phyloP scores from a whole-genome alignment of 257 asterid genomes.

The Plectranthus barbatus region DNA sequence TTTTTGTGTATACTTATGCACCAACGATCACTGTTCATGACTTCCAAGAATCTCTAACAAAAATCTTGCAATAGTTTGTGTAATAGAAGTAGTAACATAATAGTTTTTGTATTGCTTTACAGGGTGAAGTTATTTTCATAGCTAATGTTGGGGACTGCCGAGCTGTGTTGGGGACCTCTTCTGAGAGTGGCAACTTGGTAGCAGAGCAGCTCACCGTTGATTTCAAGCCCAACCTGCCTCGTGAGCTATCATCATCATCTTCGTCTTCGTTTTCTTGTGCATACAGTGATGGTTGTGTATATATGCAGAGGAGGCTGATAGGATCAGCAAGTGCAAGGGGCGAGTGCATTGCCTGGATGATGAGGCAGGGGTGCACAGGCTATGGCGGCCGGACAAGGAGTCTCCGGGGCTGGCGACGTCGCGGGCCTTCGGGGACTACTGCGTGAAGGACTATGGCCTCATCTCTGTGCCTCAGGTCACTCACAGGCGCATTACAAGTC shows the following conservation, averaged over 20 bases:
- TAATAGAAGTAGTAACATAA: too few relatives aligned
- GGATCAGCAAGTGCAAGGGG: conserved; percentile 57
- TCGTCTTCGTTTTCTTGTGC: neutral
- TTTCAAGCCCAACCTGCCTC: conserved; percentile 73
- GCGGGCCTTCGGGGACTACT: conserved; percentile 75
- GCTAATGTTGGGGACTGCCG: conserved; percentile 85
- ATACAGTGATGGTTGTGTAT: neutral
- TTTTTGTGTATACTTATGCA: too few relatives aligned
- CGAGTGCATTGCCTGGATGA: conserved; percentile 55
- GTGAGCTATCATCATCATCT: conserved; percentile 36
- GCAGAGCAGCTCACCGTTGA: conserved; percentile 71
- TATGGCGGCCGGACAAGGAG: conserved; percentile 66
- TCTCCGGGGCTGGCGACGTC: conserved; percentile 95
- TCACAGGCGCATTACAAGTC: conserved; percentile 40
- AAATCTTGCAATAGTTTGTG: neutral
- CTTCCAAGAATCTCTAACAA: too few relatives aligned
- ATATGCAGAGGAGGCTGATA: conserved; percentile 58
- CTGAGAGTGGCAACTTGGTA: conserved; percentile 44
- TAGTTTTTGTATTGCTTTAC: too few relatives aligned
- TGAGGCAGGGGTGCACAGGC: conserved; percentile 63
- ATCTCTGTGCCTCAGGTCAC: conserved; percentile 72
- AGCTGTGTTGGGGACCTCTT: conserved; percentile 61
- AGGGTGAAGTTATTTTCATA: conserved; percentile 57
- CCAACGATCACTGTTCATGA: too few relatives aligned
- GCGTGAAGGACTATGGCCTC: conserved; percentile 66